A percentile compares a stretch with the other conserved stretches of the same genome.
Evolutionary conservation across 176 grass and related monocot genomes (phyloP).

Genomic region (Ampelocalamus luodianensis): DNA sequence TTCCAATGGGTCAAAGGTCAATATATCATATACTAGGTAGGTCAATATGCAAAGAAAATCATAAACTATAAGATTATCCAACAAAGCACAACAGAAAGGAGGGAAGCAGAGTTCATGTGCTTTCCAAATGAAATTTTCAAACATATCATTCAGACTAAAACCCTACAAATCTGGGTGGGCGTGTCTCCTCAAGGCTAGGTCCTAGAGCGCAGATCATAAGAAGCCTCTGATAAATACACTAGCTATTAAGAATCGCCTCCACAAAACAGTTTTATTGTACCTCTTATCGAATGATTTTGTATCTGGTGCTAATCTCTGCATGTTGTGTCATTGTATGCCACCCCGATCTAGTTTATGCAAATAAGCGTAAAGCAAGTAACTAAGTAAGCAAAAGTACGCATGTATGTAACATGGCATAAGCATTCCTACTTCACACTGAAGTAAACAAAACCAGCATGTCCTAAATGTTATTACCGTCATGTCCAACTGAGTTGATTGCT

Average conservation of each 20-base stretch:
- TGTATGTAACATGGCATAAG: neutral
- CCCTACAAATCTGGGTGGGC: neutral
- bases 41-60: no score
- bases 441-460: conserved; percentile 20
- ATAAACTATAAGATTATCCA: neutral
- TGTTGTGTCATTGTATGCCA: neutral
- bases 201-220: neutral
- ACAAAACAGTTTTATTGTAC: neutral
- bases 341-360: conserved; percentile 7
- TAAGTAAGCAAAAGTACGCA: neutral
- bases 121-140: neutral
- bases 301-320: neutral
- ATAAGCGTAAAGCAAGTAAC: neutral
- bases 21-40: no score
- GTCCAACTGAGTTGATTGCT: conserved; percentile 93
- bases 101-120: neutral
- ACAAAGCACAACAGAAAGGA: neutral
- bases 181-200: neutral
- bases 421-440: neutral
- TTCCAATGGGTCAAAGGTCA: no score
- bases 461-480: conserved; percentile 81
- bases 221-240: neutral
- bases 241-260: neutral
- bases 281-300: neutral
- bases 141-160: neutral